Evolutionary conservation across 2,329 filamentous ascomycete genomes (phyloP), one percentile per base, ranked within the genome.

Genomic region (Dactylellina cionopaga): DNA sequence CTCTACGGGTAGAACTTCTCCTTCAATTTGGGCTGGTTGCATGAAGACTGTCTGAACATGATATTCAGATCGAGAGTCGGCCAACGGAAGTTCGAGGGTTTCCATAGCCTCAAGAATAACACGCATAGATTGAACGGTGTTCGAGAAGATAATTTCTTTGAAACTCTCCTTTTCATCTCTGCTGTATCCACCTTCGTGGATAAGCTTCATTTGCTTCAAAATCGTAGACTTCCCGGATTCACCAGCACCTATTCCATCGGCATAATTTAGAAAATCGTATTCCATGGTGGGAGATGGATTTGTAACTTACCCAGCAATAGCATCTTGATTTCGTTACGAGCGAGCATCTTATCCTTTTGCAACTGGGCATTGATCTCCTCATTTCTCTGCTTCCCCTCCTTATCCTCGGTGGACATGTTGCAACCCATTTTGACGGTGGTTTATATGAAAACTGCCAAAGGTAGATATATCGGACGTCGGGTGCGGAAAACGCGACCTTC

Each of bases 291-390:
- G n/a, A n/a, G n/a, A n/a, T n/a, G n/a, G n/a, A n/a, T 37, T 37
- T 24, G 35, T 24, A 63, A 85, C 89, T 80, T 87, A 97, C 95
- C 95, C 79, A 99, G 89, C 79, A 99, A 87, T 79, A 99, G 86
- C 95, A 99, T 98, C 88, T 99, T 99, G 85, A 99, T 99, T 84
- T 99, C 95, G 79, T 99, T 99, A 79, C 94, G 90, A 85, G 97
- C 93, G 86, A 96, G 90, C 91, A 98, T 91, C 84, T 96, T 96
- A 81, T 99, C 95, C 82, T 92, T 88, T 88, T 97, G 98, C 81
- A 98, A 86, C 86, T 98, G 94, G 82, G 97, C 98, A 84, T 99
- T 95, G 80, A 99, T 99, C 88, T 98, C 94, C 87, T 99, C 95
- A 82, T 99, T 98, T 79, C 95, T 90, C 86, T 92, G 92, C 91